These are phyloP conservation scores for Colletotrichum scovillei DNA, from an alignment of 2,329 filamentous ascomycete genomes.

Conservation along the genomic window DNA sequence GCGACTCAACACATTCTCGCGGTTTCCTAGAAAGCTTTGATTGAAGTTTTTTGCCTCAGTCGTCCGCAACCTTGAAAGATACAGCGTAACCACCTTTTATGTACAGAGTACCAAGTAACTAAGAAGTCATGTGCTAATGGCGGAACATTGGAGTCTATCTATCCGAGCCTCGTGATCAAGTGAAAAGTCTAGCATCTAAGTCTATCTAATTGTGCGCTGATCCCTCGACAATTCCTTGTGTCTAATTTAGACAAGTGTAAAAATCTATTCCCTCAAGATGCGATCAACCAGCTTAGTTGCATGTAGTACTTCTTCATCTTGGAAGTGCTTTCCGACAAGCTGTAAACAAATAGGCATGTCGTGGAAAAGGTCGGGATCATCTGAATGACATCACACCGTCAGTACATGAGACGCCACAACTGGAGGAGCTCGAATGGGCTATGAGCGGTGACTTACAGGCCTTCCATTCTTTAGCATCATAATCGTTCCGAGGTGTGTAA, in stretches of 20 bases:
- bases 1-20: too few species aligned
- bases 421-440: not conserved
- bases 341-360: slow-evolving; percentile 13
- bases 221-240: not conserved
- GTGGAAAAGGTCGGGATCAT: slow-evolving; percentile 20
- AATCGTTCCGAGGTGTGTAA: not conserved
- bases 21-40: too few species aligned
- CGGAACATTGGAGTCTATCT: not conserved
- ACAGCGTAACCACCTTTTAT: too few species aligned
- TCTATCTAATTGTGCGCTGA: not conserved
- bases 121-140: too few species aligned
- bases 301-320: slow-evolving; percentile 31
- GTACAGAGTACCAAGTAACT: too few species aligned
- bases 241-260: too few species aligned
- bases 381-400: not conserved
- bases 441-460: slow-evolving; percentile 9
- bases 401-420: not conserved
- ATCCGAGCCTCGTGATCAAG: not conserved
- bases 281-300: slow-evolving; percentile 6
- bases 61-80: too few species aligned
- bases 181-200: not conserved
- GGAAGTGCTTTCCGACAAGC: slow-evolving; percentile 20
- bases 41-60: too few species aligned
- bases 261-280: not conserved
- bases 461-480: slow-evolving; percentile 16